Evolutionary conservation across 2,329 filamentous ascomycete species (phyloP), one percentile per base, ranked within the genome.

Genomic region (Ascomycota sp.): DNA sequence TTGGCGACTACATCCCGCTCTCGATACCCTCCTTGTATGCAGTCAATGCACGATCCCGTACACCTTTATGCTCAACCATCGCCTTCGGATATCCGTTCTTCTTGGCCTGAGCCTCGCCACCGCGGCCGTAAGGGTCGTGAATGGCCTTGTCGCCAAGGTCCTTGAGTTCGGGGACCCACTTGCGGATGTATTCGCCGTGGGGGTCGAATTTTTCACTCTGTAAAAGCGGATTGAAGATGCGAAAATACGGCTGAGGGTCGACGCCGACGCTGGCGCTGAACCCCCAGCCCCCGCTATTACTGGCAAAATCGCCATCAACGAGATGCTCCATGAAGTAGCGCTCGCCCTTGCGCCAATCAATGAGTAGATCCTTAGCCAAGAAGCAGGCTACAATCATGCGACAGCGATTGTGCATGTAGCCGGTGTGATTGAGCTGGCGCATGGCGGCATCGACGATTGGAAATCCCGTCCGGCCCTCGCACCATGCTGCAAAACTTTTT

Each of bases 171-270:
- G 73, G 73, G 7, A 92, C 61, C 82, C 82, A 92, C 38, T 69
- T 70, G 28, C 77, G 64, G 36, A 92, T 91, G 49, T 86, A 92
- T 11, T 71, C 68, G 0, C 82, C 84, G 0, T 76, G 60, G 0
- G 66, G 58, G 47, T 92, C 83, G 44, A 91, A 92, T 53, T 77
- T 84, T 60, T 89, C 79, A 43, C 76, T 81, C 57, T 92, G 83
- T 12, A 80, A 55, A 31, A 82, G 50, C 0, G 83, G 83, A 45
- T 91, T 92, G 55, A 92, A 92, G 34, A 92, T 78, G 6, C 82
- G 66, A 41, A 92, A 92, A 49, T 91, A 92, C 0, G 83, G 82
- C 52, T 92, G 79, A 1, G 81, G 78, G 50, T 91, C 81, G 6
- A 83, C 78, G 1, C 80, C 77, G 0, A 73, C 74, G 12, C 64